phyloP scores from a whole-genome alignment of 768 basidiomycete genomes.

The Brasilioporus rufonigricans region DNA sequence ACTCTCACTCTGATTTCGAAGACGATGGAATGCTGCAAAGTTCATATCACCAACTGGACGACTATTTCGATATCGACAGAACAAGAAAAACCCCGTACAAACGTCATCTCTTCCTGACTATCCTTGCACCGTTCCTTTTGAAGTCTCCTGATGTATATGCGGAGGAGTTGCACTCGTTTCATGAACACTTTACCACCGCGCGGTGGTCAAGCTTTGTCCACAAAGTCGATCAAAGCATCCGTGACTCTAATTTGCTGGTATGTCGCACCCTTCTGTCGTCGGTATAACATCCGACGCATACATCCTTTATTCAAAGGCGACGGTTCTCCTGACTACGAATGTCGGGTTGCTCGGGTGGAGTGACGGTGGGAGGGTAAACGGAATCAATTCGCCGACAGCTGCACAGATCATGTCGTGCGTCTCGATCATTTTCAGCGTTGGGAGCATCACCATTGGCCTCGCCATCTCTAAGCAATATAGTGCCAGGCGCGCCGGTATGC shows the following conservation, averaged over 20 bases:
- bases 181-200: conserved; percentile 23
- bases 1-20: neutral
- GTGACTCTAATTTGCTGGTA: conserved; percentile 32
- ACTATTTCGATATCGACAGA: conserved; percentile 31
- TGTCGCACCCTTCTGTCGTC: neutral
- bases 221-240: conserved; percentile 32
- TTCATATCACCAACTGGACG: conserved; percentile 31
- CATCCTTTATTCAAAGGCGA: conserved; percentile 17
- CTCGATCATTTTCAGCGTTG: conserved; percentile 29
- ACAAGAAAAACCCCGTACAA: conserved; percentile 16
- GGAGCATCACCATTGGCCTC: conserved; percentile 31
- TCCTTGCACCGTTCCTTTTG: conserved; percentile 24
- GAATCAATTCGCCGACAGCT: conserved; percentile 8
- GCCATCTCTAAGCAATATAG: conserved; percentile 34
- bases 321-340: conserved; percentile 27
- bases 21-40: conserved; percentile 28
- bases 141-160: conserved; percentile 29
- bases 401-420: conserved; percentile 27
- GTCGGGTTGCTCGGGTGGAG: conserved; percentile 23
- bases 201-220: conserved; percentile 30
- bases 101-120: conserved; percentile 17
- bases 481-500: conserved; percentile 31
- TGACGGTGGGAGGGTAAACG: neutral
- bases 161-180: conserved; percentile 27
- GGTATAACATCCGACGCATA: neutral